Evolutionary conservation across 352 stramenopile genomes (phyloP).

Genomic region (Globisporangium sylvaticum): DNA sequence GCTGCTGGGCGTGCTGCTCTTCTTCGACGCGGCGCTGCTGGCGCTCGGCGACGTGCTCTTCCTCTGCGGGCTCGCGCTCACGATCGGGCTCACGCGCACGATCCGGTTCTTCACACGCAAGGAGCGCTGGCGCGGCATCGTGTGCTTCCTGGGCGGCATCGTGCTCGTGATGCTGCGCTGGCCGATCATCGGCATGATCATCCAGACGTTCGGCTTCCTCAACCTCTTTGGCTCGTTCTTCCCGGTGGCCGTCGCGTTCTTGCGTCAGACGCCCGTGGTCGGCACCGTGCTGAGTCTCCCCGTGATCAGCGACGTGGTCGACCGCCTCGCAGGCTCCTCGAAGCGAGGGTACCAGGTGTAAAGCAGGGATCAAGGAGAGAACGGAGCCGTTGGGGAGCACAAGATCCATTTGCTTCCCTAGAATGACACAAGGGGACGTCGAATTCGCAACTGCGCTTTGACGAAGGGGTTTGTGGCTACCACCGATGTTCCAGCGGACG

Average conservation of each 20-base stretch:
- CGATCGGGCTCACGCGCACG: slow-evolving; percentile 90
- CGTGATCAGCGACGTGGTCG: slow-evolving; percentile 74
- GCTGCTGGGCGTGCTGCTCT: slow-evolving; percentile 91
- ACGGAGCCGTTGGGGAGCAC: background rate
- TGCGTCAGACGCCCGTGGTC: slow-evolving; percentile 91
- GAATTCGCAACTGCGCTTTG: background rate
- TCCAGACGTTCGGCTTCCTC: slow-evolving; percentile 92
- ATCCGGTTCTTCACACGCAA: slow-evolving; percentile 93
- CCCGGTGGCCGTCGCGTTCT: slow-evolving; percentile 90
- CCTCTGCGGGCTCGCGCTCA: slow-evolving; percentile 90
- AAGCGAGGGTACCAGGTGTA: slow-evolving; percentile 88
- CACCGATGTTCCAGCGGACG: too few species aligned
- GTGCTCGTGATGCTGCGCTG: slow-evolving; percentile 91
- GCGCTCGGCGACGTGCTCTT: slow-evolving; percentile 94
- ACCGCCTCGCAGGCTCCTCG: slow-evolving; percentile 75
- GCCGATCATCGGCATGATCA: slow-evolving; percentile 91
- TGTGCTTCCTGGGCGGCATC: slow-evolving; percentile 93
- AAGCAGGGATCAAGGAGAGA: slow-evolving; percentile 2
- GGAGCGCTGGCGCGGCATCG: slow-evolving; percentile 92
- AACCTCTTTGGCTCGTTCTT: slow-evolving; percentile 97
- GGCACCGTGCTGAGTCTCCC: slow-evolving; percentile 86
- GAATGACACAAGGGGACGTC: background rate
- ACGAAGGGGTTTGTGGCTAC: too few species aligned
- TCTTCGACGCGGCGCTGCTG: slow-evolving; percentile 93
- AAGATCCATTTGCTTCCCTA: background rate